phyloP scores from a whole-genome alignment of 1,139 yeast genomes.

The Protomyces gravidus region DNA sequence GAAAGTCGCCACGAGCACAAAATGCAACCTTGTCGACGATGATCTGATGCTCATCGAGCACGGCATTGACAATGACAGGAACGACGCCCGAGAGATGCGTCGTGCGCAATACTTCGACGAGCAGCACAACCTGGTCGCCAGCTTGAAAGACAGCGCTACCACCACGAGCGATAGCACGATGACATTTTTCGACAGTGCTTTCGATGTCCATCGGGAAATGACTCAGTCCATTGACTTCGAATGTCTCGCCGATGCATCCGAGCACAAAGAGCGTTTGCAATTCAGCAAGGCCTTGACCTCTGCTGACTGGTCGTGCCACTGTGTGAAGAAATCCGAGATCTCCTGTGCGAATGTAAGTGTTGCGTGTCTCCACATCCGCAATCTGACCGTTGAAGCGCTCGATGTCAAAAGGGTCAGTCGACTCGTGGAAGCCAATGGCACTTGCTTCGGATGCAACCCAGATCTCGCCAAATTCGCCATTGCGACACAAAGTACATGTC shows the following conservation, averaged over 20 bases:
- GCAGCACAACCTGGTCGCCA: constrained; percentile 73
- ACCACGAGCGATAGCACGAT: constrained; percentile 54
- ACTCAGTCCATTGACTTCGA: constrained; percentile 85
- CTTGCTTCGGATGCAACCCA: constrained; percentile 94
- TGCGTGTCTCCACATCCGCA: constrained; percentile 57
- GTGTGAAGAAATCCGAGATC: constrained; percentile 89
- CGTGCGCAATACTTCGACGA: constrained; percentile 56
- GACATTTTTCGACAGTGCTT: constrained; percentile 63
- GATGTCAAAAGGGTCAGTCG: constrained; percentile 45
- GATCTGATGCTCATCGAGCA: constrained; percentile 75
- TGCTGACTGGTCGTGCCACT: constrained; percentile 48
- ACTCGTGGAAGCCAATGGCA: constrained; percentile 57
- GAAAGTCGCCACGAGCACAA: constrained; percentile 60
- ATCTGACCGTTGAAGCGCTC: constrained; percentile 57
- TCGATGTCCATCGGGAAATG: constrained; percentile 88
- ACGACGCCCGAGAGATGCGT: constrained; percentile 64
- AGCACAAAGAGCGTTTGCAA: constrained; percentile 79
- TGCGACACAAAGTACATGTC: constrained; percentile 67
- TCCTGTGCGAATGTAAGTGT: constrained; percentile 78
- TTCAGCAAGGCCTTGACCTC: constrained; percentile 48
- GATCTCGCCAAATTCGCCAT: constrained; percentile 96
- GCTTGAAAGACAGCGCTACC: constrained; percentile 72
- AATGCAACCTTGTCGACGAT: constrained; percentile 84
- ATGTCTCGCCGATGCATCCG: constrained; percentile 81
- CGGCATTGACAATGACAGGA: constrained; percentile 74